These are phyloP conservation scores for Dothideomycetes sp. DNA, from an alignment of 2,329 filamentous ascomycete species.

Conservation along the genomic window DNA sequence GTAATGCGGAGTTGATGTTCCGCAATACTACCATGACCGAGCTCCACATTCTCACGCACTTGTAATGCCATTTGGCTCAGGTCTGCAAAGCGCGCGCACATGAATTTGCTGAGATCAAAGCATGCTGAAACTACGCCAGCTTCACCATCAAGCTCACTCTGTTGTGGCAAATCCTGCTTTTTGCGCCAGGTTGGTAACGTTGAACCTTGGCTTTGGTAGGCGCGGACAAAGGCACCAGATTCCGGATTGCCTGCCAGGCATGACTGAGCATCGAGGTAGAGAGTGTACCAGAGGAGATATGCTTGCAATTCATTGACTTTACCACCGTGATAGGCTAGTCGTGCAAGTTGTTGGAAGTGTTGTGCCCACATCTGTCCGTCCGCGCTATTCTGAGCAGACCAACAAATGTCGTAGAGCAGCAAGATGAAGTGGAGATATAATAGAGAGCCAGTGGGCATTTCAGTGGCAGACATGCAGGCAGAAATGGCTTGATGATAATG, in stretches of 20 bases:
- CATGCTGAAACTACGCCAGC: background rate
- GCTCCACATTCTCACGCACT: conserved; percentile 3
- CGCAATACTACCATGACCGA: conserved; percentile 1
- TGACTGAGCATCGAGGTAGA: conserved; percentile 37
- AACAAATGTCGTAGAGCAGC: conserved; percentile 46
- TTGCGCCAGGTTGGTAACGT: conserved; percentile 1
- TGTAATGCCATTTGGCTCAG: conserved; percentile 2
- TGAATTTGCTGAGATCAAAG: conserved; percentile 2
- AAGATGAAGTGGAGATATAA: conserved; percentile 50
- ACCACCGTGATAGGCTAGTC: conserved; percentile 27
- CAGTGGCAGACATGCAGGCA: conserved; percentile 28
- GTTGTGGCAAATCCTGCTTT: background rate
- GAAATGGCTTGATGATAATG: conserved; percentile 47
- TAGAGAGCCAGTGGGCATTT: conserved; percentile 46
- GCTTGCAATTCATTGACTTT: conserved; percentile 27
- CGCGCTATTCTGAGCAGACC: conserved; percentile 9
- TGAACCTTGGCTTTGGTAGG: conserved; percentile 8
- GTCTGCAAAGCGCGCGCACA: background rate
- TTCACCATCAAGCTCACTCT: background rate
- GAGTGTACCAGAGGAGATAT: conserved; percentile 48
- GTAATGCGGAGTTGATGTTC: conserved; percentile 10
- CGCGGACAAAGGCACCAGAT: conserved; percentile 11
- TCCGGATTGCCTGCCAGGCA: conserved; percentile 12
- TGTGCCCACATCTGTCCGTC: conserved; percentile 45
- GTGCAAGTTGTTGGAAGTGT: conserved; percentile 43